These are phyloP conservation scores for Carallia brachiata DNA, from an alignment of 345 rosid genomes.

Conservation along the genomic window DNA sequence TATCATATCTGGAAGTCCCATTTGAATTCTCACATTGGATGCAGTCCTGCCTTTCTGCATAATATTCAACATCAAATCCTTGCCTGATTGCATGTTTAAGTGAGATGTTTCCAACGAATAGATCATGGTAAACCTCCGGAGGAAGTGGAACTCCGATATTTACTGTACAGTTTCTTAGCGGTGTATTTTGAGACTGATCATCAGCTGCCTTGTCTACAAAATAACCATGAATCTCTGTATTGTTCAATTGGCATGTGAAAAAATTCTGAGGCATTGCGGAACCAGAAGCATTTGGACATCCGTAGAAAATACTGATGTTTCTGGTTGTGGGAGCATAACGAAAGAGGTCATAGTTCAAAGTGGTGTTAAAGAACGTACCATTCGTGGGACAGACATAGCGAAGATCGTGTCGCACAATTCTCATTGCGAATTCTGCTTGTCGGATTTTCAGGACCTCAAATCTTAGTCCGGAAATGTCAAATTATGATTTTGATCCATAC, in stretches of 20 bases:
- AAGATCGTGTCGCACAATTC: background rate
- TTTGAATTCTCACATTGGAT: background rate
- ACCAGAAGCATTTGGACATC: background rate
- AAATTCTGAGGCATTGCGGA: background rate
- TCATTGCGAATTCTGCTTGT: background rate
- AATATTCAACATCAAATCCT: background rate
- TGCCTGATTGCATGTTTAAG: background rate
- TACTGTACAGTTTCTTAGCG: background rate
- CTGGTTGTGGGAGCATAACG: background rate
- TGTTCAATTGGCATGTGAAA: background rate
- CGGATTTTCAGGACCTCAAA: background rate
- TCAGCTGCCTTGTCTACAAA: background rate
- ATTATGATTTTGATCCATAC: background rate
- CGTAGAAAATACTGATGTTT: background rate
- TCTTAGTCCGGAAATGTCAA: background rate
- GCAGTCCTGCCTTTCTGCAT: background rate
- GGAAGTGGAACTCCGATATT: background rate
- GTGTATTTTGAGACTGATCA: background rate
- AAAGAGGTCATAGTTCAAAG: background rate
- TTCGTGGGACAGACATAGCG: too few relatives aligned
- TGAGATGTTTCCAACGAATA: background rate
- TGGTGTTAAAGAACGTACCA: background rate
- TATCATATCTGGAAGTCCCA: background rate
- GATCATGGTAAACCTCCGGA: background rate
- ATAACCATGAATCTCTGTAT: background rate